These are phyloP conservation scores for Saccharum hybrid DNA, from an alignment of 202 grass and related monocot species.

Conservation along the genomic window DNA sequence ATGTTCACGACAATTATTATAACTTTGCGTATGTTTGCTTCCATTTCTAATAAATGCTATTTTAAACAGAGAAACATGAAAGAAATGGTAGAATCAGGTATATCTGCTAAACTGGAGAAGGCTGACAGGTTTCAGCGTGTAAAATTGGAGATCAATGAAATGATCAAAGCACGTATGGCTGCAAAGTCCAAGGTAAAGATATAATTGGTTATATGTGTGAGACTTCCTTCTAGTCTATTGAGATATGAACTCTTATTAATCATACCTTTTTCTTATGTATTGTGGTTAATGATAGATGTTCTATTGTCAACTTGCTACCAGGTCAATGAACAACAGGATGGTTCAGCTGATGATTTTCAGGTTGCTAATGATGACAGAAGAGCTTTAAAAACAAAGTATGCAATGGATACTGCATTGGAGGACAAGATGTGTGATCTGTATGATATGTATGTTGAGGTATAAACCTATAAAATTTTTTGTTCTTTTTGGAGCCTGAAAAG, in stretches of 20 bases:
- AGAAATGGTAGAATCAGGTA: constrained; percentile 92
- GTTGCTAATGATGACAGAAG: constrained; percentile 60
- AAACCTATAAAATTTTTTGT: not conserved
- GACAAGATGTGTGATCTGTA: constrained; percentile 98
- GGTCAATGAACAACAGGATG: constrained; percentile 69
- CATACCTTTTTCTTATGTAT: not conserved
- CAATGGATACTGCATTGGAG: constrained; percentile 79
- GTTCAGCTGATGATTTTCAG: constrained; percentile 84
- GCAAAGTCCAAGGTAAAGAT: constrained; percentile 77
- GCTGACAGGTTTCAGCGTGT: constrained; percentile 78
- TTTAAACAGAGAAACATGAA: constrained; percentile 85
- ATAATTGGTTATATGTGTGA: constrained; percentile 33
- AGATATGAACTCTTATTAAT: constrained; percentile 26
- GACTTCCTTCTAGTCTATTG: constrained; percentile 33
- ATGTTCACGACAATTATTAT: not conserved
- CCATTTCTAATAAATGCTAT: constrained; percentile 31
- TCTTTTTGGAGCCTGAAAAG: constrained; percentile 19
- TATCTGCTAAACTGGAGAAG: constrained; percentile 95
- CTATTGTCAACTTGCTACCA: constrained; percentile 40
- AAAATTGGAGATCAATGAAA: constrained; percentile 91
- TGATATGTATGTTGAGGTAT: constrained; percentile 99
- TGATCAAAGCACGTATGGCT: constrained; percentile 75
- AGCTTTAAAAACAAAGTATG: constrained; percentile 69
- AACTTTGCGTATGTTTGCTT: constrained; percentile 23
- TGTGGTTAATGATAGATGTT: constrained; percentile 39